phyloP scores from a whole-genome alignment of 2,329 filamentous ascomycete species.

The Herpomyces periplanetae region DNA sequence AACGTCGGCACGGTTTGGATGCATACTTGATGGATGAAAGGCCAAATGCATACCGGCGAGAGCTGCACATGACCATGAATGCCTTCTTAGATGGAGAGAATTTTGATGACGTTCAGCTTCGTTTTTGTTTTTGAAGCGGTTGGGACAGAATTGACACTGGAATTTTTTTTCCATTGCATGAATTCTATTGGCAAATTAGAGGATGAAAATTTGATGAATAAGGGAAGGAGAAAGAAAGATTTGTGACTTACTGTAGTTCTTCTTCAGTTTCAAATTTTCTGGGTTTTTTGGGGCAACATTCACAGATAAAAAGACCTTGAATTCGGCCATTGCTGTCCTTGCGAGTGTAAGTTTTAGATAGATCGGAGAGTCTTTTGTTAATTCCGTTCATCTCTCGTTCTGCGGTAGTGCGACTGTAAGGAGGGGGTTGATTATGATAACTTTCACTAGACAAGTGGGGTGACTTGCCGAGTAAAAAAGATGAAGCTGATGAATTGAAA shows the following conservation, averaged over 20 bases:
- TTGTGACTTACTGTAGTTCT: slow-evolving; percentile 29
- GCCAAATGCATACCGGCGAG: slow-evolving; percentile 17
- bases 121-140: slow-evolving; percentile 96
- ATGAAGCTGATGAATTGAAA: too few relatives aligned
- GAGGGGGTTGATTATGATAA: slow-evolving; percentile 8
- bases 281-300: slow-evolving; percentile 85
- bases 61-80: slow-evolving; percentile 88
- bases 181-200: slow-evolving; percentile 12
- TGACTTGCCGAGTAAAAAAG: too few relatives aligned
- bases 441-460: too few relatives aligned
- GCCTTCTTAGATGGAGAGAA: slow-evolving; percentile 53
- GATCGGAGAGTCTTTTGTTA: slow-evolving; percentile 8
- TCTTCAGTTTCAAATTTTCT: slow-evolving; percentile 65
- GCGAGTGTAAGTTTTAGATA: slow-evolving; percentile 12
- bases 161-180: slow-evolving; percentile 93
- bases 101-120: slow-evolving; percentile 89
- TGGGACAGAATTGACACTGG: slow-evolving; percentile 59
- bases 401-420: slow-evolving; percentile 8
- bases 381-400: slow-evolving; percentile 9
- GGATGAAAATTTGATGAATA: slow-evolving; percentile 1
- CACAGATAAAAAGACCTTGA: slow-evolving; percentile 28
- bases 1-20: slow-evolving; percentile 22
- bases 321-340: slow-evolving; percentile 13
- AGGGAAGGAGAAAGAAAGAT: not conserved
- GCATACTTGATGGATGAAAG: slow-evolving; percentile 20